These are phyloP conservation scores for Termitomyces sp. DNA, from an alignment of 768 basidiomycete species.

Conservation along the genomic window DNA sequence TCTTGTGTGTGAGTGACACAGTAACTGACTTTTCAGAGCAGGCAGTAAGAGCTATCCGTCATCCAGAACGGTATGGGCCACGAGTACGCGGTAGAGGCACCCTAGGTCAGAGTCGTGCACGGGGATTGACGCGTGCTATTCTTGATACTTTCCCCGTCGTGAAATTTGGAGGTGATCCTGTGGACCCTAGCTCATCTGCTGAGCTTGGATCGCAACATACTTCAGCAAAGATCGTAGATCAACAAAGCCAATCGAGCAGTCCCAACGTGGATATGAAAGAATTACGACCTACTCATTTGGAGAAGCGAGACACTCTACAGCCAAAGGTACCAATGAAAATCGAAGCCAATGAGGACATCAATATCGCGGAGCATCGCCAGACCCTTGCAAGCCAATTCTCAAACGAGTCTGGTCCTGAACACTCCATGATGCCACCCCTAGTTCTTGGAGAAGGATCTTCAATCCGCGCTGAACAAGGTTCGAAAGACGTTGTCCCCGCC, in stretches of 20 bases:
- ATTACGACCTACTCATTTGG: conserved; percentile 12
- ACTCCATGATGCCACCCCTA: background rate
- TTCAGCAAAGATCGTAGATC: conserved; percentile 22
- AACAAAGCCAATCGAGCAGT: conserved; percentile 4
- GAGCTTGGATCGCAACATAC: background rate
- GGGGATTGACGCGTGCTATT: conserved; percentile 88
- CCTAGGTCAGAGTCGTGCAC: conserved; percentile 59
- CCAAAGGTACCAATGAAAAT: background rate
- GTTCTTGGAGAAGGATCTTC: conserved; percentile 18
- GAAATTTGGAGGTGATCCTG: conserved; percentile 55
- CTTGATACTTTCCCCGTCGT: conserved; percentile 94
- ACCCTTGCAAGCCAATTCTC: background rate
- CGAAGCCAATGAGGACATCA: background rate
- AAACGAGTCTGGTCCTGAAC: background rate
- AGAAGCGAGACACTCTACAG: background rate
- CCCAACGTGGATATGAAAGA: conserved; percentile 10
- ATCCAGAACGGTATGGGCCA: conserved; percentile 91
- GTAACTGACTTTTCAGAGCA: conserved; percentile 21
- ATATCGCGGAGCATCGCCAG: background rate
- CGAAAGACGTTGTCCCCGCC: conserved; percentile 47
- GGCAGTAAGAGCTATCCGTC: conserved; percentile 77
- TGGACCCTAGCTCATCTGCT: background rate
- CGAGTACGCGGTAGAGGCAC: conserved; percentile 39
- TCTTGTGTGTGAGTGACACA: background rate
- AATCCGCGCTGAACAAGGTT: conserved; percentile 5